Percentiles rank a stretch among this genome's conserved stretches.
Conservation (phyloP, 495 filamentous ascomycete species). For the Recurvomyces mirabilis region DNA sequence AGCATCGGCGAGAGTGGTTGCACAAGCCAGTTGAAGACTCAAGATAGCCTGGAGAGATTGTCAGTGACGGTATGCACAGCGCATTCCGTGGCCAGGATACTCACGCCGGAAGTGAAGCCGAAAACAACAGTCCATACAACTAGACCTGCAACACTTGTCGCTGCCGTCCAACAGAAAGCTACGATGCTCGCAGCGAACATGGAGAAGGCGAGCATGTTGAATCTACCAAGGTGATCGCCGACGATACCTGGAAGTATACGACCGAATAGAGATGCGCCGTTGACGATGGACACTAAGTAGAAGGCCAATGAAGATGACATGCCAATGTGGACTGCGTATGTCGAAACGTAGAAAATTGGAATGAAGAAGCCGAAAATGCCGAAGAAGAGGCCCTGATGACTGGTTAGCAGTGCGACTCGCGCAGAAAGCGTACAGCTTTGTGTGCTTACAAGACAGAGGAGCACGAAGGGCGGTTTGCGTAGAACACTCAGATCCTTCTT, state of each 20-base stretch:
- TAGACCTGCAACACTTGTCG: slow-evolving; percentile 30
- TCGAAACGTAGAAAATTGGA: slow-evolving; percentile 47
- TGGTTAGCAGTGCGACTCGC: too few relatives aligned
- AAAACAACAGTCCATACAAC: slow-evolving; percentile 29
- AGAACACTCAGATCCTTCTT: slow-evolving; percentile 22
- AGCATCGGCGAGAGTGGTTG: slow-evolving; percentile 1
- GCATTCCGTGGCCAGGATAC: neutral
- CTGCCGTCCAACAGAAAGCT: slow-evolving; percentile 34
- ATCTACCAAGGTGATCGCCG: slow-evolving; percentile 42
- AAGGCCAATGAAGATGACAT: slow-evolving; percentile 39
- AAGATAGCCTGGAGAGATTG: slow-evolving; percentile 10
- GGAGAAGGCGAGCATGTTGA: slow-evolving; percentile 36
- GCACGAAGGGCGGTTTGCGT: slow-evolving; percentile 22
- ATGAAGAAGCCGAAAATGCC: slow-evolving; percentile 42
- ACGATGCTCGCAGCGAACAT: slow-evolving; percentile 31
- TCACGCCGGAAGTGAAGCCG: slow-evolving; percentile 34
- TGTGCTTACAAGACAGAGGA: slow-evolving; percentile 6
- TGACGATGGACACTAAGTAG: slow-evolving; percentile 25
- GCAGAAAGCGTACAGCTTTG: too few relatives aligned
- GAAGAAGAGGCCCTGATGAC: too few relatives aligned
- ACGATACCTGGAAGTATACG: slow-evolving; percentile 45
- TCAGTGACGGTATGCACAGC: too few relatives aligned
- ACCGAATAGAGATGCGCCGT: slow-evolving; percentile 40
- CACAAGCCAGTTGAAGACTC: slow-evolving; percentile 16
- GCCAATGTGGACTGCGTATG: slow-evolving; percentile 40